Percentiles rank a stretch among this genome's conserved stretches.
Evolutionary conservation across 2,329 filamentous ascomycete species (phyloP).

Genomic region (Thielaviopsis populi): DNA sequence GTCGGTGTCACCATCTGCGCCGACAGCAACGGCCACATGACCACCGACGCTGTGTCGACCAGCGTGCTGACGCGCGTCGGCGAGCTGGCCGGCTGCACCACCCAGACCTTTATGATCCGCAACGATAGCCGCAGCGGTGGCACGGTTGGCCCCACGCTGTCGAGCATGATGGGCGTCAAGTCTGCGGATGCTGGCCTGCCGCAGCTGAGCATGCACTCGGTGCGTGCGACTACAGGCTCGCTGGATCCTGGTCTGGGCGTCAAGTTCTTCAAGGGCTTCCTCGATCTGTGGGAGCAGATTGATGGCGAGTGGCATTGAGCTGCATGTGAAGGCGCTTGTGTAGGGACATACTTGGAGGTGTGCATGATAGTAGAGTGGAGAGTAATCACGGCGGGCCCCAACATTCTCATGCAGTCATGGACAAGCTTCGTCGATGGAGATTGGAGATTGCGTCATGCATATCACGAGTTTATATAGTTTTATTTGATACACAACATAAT

Average conservation of each 20-base stretch:
- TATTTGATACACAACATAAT: not conserved
- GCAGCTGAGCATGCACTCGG: conserved; percentile 87
- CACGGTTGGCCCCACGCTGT: conserved; percentile 88
- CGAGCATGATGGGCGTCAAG: conserved; percentile 62
- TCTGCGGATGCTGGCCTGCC: conserved; percentile 79
- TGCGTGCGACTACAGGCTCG: conserved; percentile 74
- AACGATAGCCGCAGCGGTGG: conserved; percentile 84
- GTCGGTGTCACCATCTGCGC: conserved; percentile 66
- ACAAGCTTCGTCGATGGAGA: too few species aligned
- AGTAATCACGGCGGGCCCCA: too few species aligned
- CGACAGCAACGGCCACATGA: conserved; percentile 91
- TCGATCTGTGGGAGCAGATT: conserved; percentile 72
- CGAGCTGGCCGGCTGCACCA: conserved; percentile 51
- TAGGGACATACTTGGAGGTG: too few species aligned
- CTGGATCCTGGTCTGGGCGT: conserved; percentile 79
- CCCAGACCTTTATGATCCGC: conserved; percentile 87
- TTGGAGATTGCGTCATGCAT: too few species aligned
- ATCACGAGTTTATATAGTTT: not conserved
- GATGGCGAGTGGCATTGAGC: conserved; percentile 57
- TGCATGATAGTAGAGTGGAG: too few species aligned
- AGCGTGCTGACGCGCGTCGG: conserved; percentile 67
- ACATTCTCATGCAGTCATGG: too few species aligned
- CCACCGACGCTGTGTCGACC: conserved; percentile 75
- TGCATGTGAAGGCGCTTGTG: not conserved
- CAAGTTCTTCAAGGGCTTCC: conserved; percentile 76